These are phyloP conservation scores for Tulasnella sp. DNA, from an alignment of 768 basidiomycete species.

Conservation along the genomic window DNA sequence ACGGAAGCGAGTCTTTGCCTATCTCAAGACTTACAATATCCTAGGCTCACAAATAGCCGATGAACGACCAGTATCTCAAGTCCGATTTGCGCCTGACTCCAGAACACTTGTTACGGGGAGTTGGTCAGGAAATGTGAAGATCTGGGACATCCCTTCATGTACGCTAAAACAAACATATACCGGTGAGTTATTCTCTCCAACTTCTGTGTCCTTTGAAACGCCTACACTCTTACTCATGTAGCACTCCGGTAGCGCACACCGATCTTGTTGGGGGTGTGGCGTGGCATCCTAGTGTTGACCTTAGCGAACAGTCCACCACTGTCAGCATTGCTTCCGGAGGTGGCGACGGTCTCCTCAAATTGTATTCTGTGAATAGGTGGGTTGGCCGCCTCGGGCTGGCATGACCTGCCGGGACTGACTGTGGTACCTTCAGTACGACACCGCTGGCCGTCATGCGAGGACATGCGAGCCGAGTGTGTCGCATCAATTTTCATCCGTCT, in stretches of 20 bases:
- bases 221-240: slow-evolving; percentile 2
- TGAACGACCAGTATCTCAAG: slow-evolving; percentile 84
- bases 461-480: slow-evolving; percentile 80
- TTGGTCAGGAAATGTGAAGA: slow-evolving; percentile 89
- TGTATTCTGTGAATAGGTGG: slow-evolving; percentile 83
- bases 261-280: slow-evolving; percentile 92
- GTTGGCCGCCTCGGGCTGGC: slow-evolving; percentile 19
- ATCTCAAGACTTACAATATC: slow-evolving; percentile 88
- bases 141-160: slow-evolving; percentile 93
- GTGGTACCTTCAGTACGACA: slow-evolving; percentile 45
- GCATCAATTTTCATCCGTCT: slow-evolving; percentile 93
- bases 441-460: slow-evolving; percentile 80
- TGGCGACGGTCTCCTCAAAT: slow-evolving; percentile 69
- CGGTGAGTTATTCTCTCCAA: slow-evolving; percentile 33
- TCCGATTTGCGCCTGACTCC: slow-evolving; percentile 89
- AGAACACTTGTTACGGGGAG: slow-evolving; percentile 81
- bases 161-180: slow-evolving; percentile 61
- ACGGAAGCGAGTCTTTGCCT: slow-evolving; percentile 76
- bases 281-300: slow-evolving; percentile 91
- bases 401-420: not conserved
- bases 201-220: not conserved
- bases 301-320: slow-evolving; percentile 44
- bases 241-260: slow-evolving; percentile 47
- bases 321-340: slow-evolving; percentile 88
- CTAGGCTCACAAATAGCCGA: slow-evolving; percentile 98